Percentiles rank a stretch among this genome's conserved stretches.
phyloP scores from a whole-genome alignment of 805 yeast genomes.

The Barnettozyma populi region DNA sequence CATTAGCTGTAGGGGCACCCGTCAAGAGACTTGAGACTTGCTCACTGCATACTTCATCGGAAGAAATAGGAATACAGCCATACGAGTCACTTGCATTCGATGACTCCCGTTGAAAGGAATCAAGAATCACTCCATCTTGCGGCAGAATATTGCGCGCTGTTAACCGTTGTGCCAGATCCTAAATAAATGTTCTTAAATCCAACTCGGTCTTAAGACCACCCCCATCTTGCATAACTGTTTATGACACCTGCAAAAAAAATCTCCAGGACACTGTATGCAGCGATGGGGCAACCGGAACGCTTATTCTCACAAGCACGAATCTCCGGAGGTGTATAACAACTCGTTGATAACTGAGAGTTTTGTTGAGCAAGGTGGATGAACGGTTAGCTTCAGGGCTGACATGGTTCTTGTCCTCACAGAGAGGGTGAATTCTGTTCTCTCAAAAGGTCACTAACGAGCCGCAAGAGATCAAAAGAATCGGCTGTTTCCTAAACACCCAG shows the following conservation, averaged over 20 bases:
- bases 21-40: no score
- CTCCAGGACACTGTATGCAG: neutral
- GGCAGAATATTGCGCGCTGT: neutral
- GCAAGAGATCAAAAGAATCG: neutral
- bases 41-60: neutral
- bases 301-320: neutral
- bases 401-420: neutral
- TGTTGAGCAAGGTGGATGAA: no score
- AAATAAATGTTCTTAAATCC: neutral
- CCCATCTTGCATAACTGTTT: slow-evolving; percentile 6
- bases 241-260: slow-evolving; percentile 1
- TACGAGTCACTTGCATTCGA: neutral
- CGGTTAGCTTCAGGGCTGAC: no score
- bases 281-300: neutral
- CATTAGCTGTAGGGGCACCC: no score
- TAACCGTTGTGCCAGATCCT: neutral
- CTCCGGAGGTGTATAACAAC: neutral
- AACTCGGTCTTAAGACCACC: slow-evolving; percentile 4
- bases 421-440: neutral
- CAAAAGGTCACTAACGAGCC: neutral
- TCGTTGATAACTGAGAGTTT: neutral
- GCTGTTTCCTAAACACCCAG: neutral
- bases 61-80: neutral
- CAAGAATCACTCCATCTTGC: neutral
- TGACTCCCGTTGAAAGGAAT: neutral